These are phyloP conservation scores for Comarum palustre DNA, from an alignment of 306 rosid genomes.

Conservation along the genomic window DNA sequence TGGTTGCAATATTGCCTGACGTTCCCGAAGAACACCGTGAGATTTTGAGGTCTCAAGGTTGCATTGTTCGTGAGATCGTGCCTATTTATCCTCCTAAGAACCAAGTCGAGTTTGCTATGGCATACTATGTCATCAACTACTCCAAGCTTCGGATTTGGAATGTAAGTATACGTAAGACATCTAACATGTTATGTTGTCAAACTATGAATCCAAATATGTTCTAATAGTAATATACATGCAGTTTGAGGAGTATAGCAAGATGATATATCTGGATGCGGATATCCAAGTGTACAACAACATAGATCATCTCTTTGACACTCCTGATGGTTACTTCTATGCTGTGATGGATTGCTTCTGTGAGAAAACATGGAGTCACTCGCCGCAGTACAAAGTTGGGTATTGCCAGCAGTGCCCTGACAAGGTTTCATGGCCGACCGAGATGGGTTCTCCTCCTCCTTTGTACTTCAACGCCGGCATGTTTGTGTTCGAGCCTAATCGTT, in stretches of 20 bases:
- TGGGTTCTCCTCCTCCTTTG: slow-evolving; percentile 49
- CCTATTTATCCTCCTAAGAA: slow-evolving; percentile 57
- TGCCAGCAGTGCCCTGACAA: slow-evolving; percentile 63
- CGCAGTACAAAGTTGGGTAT: slow-evolving; percentile 50
- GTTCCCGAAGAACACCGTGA: slow-evolving; percentile 61
- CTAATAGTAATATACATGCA: background rate
- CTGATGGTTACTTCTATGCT: slow-evolving; percentile 52
- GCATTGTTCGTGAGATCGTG: slow-evolving; percentile 50
- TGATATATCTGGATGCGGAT: slow-evolving; percentile 70
- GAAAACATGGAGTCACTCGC: slow-evolving; percentile 55
- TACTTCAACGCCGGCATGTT: slow-evolving; percentile 75
- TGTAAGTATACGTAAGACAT: slow-evolving; percentile 28
- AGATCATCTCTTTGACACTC: slow-evolving; percentile 47
- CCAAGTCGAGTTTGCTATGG: slow-evolving; percentile 58
- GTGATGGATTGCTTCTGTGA: slow-evolving; percentile 70
- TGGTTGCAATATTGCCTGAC: slow-evolving; percentile 59
- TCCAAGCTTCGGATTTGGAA: slow-evolving; percentile 73
- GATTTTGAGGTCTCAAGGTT: slow-evolving; percentile 47
- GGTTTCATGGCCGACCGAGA: slow-evolving; percentile 49
- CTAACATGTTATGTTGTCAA: background rate
- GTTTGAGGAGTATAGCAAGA: slow-evolving; percentile 60
- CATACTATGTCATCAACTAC: slow-evolving; percentile 66
- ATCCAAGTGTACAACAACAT: slow-evolving; percentile 61
- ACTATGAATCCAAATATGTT: background rate
- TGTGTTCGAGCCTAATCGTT: slow-evolving; percentile 48